A percentile compares a stretch with the other conserved stretches of the same genome.
Conservation (phyloP, 805 yeast species). For the Candida ovalis region DNA sequence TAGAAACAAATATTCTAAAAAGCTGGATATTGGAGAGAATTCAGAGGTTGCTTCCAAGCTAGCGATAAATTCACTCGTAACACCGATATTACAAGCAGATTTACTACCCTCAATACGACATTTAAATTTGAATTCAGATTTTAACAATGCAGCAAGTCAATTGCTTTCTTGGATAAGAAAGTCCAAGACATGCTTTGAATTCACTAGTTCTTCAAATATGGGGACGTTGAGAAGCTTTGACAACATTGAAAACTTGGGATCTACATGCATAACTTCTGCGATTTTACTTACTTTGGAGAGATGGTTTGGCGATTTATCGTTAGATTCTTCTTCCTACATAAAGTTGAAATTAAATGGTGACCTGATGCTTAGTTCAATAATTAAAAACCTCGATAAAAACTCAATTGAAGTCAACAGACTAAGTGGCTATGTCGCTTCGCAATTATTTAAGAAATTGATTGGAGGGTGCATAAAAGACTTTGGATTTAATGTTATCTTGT, state of each 20-base stretch:
- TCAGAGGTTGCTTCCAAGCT: conserved; percentile 35
- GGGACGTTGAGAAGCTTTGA: conserved; percentile 26
- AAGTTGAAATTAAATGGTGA: conserved; percentile 35
- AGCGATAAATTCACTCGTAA: conserved; percentile 42
- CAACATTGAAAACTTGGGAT: conserved; percentile 56
- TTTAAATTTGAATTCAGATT: conserved; percentile 25
- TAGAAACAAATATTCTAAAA: conserved; percentile 13
- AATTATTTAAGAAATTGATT: conserved; percentile 52
- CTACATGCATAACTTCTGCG: conserved; percentile 49
- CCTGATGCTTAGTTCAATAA: conserved; percentile 39
- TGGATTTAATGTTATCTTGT: conserved; percentile 69
- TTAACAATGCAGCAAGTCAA: conserved; percentile 21
- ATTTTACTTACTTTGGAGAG: conserved; percentile 61
- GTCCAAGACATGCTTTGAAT: conserved; percentile 58
- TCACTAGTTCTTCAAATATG: conserved; percentile 21
- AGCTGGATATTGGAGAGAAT: conserved; percentile 17
- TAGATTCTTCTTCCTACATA: conserved; percentile 51
- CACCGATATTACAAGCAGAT: conserved; percentile 1
- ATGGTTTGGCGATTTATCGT: conserved; percentile 50
- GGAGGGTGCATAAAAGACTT: conserved; percentile 76
- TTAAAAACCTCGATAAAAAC: conserved; percentile 43
- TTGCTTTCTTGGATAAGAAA: conserved; percentile 49
- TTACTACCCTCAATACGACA: conserved; percentile 22
- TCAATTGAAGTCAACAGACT: conserved; percentile 33
- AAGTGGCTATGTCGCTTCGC: conserved; percentile 48